Base-by-base conservation (phyloP, 805 yeast species). In the Teunomyces gatunensis region DNA sequence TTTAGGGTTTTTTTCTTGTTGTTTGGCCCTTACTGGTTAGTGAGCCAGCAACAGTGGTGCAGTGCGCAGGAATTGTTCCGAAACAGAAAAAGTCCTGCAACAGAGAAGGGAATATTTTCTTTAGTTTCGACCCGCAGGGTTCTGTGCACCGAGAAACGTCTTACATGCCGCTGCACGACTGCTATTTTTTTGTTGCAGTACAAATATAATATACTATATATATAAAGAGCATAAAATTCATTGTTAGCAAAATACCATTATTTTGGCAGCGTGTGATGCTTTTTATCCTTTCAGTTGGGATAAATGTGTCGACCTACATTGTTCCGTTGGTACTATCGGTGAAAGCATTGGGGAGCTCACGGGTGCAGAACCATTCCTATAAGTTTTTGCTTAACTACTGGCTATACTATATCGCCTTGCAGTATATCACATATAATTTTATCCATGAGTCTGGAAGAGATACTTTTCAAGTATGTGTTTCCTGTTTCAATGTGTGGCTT, bases 301-400 rank as follows among this genome's bases (percentile, higher is more conserved):
- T 37, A 12, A 37, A n/a, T 13, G 29, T 37, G n/a, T 45, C 45
- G 21, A 52, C 53, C 13, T 49, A 36, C 21, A 32, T 45, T 27
- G 40, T 53, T 1, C 56, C 56, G 5, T 28, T 53, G 42, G 53
- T 46, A 27, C 47, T 53, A 6, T 44, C 56, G 5, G 18, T 50
- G 36, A 50, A 48, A 34, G 37, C 51, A 25, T 44, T 53, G 28
- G 46, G 44, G 17, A 17, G 30, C n/a, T 39, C n/a, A 43, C 35
- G 39, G 20, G 37, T 40, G 2, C 47, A 44, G 23, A 37, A 28
- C 25, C 35, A 40, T 5, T 46, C 56, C 9, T 45, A 34, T 44
- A 42, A 42, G 42, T 53, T 50, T 25, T 44, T 53, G 32, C 39
- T 53, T 28, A 53, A 53, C 50, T 53, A 53, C 41, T 53, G 56